Evolutionary conservation across 495 filamentous ascomycete genomes (phyloP).

Genomic region (Neurospora hispaniola): DNA sequence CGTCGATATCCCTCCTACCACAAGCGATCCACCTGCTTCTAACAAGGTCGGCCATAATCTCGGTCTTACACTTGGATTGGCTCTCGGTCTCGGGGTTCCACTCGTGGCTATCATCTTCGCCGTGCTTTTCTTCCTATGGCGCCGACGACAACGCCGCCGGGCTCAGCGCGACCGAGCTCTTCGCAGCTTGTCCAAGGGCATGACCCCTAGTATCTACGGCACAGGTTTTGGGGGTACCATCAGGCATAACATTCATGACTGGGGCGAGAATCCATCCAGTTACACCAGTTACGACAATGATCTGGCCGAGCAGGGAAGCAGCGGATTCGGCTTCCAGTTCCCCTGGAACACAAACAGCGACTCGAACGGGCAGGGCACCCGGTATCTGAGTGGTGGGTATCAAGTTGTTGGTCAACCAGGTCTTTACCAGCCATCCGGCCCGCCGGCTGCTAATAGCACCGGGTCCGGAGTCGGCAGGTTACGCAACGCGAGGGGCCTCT

Average conservation of each 20-base stretch:
- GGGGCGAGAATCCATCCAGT: background rate
- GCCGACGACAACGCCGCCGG: constrained; percentile 30
- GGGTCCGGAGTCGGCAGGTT: constrained; percentile 3
- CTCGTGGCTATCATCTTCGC: constrained; percentile 42
- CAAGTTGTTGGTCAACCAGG: background rate
- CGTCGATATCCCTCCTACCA: background rate
- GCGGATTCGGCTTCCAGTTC: constrained; percentile 12
- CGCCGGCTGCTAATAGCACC: background rate
- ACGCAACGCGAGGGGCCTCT: constrained; percentile 16
- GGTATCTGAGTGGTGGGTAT: constrained; percentile 16
- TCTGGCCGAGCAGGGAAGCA: constrained; percentile 35
- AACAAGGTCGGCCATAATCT: constrained; percentile 23
- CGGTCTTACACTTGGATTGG: constrained; percentile 47
- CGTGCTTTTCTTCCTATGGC: constrained; percentile 46
- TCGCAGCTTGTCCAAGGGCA: constrained; percentile 29
- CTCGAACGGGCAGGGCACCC: constrained; percentile 27
- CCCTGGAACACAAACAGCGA: constrained; percentile 25
- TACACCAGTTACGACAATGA: constrained; percentile 25
- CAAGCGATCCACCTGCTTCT: background rate
- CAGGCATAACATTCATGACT: constrained; percentile 7
- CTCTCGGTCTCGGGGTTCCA: constrained; percentile 64
- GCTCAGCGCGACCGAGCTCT: constrained; percentile 28
- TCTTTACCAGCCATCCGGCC: background rate
- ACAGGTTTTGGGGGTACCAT: constrained; percentile 16
- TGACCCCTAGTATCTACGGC: constrained; percentile 2